These are phyloP conservation scores for Talaromyces proteolyticus DNA, from an alignment of 495 filamentous ascomycete genomes.

Conservation along the genomic window DNA sequence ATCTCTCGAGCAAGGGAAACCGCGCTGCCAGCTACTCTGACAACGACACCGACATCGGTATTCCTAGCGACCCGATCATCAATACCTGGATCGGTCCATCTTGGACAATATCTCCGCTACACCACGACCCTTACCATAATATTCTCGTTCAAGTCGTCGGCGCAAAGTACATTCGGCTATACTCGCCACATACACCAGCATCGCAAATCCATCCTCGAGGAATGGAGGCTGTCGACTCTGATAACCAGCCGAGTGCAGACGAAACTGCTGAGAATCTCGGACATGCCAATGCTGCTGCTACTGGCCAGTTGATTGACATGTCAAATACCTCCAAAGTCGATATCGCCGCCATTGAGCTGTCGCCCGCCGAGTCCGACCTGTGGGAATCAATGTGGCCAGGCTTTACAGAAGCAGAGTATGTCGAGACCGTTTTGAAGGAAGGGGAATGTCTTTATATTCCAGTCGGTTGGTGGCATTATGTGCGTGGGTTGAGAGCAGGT, in stretches of 20 bases:
- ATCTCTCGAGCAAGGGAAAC: conserved; percentile 4
- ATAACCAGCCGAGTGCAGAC: conserved; percentile 7
- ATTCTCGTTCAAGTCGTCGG: conserved; percentile 88
- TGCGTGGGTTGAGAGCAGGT: conserved; percentile 76
- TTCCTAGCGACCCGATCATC: conserved; percentile 34
- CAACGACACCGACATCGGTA: not conserved
- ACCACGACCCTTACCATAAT: conserved; percentile 94
- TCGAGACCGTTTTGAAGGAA: conserved; percentile 72
- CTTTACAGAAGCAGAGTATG: conserved; percentile 55
- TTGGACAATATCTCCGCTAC: conserved; percentile 84
- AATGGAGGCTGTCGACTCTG: conserved; percentile 49
- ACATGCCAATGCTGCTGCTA: no score
- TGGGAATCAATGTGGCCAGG: conserved; percentile 51
- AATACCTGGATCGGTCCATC: conserved; percentile 93
- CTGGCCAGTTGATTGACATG: conserved; percentile 69
- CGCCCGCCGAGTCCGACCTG: conserved; percentile 37
- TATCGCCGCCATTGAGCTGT: conserved; percentile 47
- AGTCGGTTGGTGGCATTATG: conserved; percentile 98
- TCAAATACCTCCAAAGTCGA: conserved; percentile 81
- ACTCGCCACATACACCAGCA: conserved; percentile 57
- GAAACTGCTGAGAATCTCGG: conserved; percentile 10
- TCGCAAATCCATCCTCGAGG: conserved; percentile 60
- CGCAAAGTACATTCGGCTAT: conserved; percentile 83
- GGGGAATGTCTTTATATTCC: conserved; percentile 92
- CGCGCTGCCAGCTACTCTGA: conserved; percentile 9